These are phyloP conservation scores for Scheffersomyces spartinae DNA, from an alignment of 805 yeast species.

Conservation along the genomic window DNA sequence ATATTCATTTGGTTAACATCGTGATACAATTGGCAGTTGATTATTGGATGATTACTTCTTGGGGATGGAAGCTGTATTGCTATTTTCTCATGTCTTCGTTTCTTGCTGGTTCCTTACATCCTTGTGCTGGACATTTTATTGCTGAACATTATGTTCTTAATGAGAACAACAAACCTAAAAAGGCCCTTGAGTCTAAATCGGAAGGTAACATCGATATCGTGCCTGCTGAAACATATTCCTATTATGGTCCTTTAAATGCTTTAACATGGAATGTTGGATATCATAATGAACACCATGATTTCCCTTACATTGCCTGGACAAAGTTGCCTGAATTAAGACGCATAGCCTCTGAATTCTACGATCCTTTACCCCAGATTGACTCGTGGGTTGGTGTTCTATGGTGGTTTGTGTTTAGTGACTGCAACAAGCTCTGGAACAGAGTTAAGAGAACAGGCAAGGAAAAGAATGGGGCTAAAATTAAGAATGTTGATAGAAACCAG, in stretches of 20 bases:
- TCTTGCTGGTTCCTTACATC: constrained; percentile 85
- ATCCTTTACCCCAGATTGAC: constrained; percentile 61
- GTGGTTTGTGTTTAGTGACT: constrained; percentile 57
- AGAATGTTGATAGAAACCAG: no score
- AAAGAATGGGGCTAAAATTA: constrained; percentile 19
- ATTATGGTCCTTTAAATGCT: constrained; percentile 68
- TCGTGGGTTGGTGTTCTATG: constrained; percentile 73
- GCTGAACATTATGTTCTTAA: constrained; percentile 82
- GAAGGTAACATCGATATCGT: constrained; percentile 26
- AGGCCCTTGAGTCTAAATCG: constrained; percentile 4
- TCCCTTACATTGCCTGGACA: constrained; percentile 90
- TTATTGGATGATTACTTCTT: constrained; percentile 38
- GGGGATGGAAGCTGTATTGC: constrained; percentile 53
- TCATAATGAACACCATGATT: constrained; percentile 93
- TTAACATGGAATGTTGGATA: constrained; percentile 90
- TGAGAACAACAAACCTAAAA: constrained; percentile 34
- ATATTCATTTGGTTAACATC: constrained; percentile 62
- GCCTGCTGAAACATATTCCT: constrained; percentile 78
- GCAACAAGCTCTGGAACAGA: constrained; percentile 67
- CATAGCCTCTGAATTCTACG: constrained; percentile 74
- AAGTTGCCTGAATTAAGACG: constrained; percentile 50
- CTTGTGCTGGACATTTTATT: constrained; percentile 90
- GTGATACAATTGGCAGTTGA: constrained; percentile 51
- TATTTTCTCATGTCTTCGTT: constrained; percentile 72
- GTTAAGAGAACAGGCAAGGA: constrained; percentile 51